A percentile compares a stretch with the other conserved stretches of the same genome.
Conservation (phyloP, 805 yeast species). For the Candida chilensis region DNA sequence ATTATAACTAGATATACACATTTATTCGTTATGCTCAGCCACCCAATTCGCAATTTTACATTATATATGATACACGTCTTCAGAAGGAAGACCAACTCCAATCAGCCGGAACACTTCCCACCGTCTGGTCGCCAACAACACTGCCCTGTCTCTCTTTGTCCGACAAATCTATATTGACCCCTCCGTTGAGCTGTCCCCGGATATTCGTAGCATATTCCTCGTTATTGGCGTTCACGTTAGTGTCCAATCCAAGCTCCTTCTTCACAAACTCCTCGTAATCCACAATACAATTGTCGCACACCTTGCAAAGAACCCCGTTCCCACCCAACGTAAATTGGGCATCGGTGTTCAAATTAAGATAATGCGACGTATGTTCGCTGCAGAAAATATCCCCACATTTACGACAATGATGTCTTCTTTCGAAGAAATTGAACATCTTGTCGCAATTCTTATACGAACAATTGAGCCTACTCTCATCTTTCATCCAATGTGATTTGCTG, state of each 20-base stretch:
- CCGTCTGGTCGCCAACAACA: constrained; percentile 32
- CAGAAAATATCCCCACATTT: constrained; percentile 81
- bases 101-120: constrained; percentile 56
- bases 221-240: constrained; percentile 4
- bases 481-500: constrained; percentile 61
- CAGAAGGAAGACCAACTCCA: constrained; percentile 79
- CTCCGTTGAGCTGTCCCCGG: constrained; percentile 2
- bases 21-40: no score
- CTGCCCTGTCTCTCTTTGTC: constrained; percentile 11
- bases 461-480: constrained; percentile 53
- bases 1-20: no score
- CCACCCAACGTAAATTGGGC: constrained; percentile 64
- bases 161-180: not conserved
- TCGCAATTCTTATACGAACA: constrained; percentile 55
- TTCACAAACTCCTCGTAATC: constrained; percentile 47
- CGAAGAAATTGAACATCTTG: constrained; percentile 66
- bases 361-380: constrained; percentile 53
- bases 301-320: constrained; percentile 56
- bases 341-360: constrained; percentile 43
- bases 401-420: constrained; percentile 75
- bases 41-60: no score
- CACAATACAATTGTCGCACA: constrained; percentile 57
- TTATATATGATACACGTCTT: no score
- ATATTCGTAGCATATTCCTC: constrained; percentile 4
- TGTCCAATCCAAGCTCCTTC: constrained; percentile 23